Conservation (phyloP, 2,329 filamentous ascomycete species). For the Talaromyces funiculosus region DNA sequence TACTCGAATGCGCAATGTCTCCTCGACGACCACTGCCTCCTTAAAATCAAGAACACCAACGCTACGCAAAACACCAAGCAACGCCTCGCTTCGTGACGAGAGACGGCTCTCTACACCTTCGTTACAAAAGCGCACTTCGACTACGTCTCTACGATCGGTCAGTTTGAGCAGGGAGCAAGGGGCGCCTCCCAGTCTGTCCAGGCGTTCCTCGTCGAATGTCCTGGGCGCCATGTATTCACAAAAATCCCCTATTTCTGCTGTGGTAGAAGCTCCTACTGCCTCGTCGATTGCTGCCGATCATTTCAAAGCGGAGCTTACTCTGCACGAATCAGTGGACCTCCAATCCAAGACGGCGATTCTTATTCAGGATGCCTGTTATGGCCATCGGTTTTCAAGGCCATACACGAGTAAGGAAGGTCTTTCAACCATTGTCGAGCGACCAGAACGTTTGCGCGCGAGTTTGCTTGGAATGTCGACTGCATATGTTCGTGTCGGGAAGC, state of each 20-base stretch:
- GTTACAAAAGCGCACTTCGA: conserved; percentile 36
- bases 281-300: conserved; percentile 59
- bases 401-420: conserved; percentile 67
- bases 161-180: conserved; percentile 19
- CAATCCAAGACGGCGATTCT: conserved; percentile 67
- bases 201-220: conserved; percentile 29
- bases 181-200: conserved; percentile 28
- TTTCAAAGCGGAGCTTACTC: conserved; percentile 63
- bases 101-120: conserved; percentile 29
- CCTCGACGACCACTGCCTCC: conserved; percentile 13
- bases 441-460: conserved; percentile 80
- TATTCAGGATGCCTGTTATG: conserved; percentile 89
- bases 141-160: conserved; percentile 33
- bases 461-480: conserved; percentile 77
- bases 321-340: conserved; percentile 48
- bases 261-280: conserved; percentile 40
- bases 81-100: conserved; percentile 33
- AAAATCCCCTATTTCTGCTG: conserved; percentile 20
- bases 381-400: conserved; percentile 82
- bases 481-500: conserved; percentile 81
- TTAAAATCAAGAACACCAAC: conserved; percentile 9
- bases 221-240: conserved; percentile 25
- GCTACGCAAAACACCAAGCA: conserved; percentile 27
- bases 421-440: conserved; percentile 82
- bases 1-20: conserved; percentile 14